phyloP scores from a whole-genome alignment of 306 rosid genomes.

The Trifolium subterraneum region DNA sequence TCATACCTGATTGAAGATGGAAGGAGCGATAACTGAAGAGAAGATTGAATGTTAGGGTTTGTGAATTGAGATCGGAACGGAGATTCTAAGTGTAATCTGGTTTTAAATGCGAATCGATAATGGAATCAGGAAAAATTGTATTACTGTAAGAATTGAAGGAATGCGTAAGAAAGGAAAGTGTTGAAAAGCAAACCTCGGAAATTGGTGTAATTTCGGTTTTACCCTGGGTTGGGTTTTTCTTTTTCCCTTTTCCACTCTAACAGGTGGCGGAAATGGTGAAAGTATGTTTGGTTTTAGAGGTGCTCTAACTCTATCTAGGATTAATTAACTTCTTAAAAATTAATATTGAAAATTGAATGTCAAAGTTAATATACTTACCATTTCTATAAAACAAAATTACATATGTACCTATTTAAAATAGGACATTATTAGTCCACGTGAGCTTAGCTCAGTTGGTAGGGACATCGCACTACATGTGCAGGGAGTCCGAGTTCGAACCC shows the following conservation, averaged over 20 bases:
- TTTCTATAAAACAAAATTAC: no score
- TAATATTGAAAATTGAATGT: no score
- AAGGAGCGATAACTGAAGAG: conserved; percentile 18
- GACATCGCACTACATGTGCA: no score
- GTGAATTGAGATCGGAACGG: conserved; percentile 57
- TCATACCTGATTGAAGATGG: conserved; percentile 58
- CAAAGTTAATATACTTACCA: neutral
- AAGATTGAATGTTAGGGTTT: conserved; percentile 49
- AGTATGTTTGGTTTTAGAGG: neutral
- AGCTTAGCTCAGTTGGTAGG: no score
- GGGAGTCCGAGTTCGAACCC: no score
- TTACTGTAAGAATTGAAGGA: conserved; percentile 27
- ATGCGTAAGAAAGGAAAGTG: conserved; percentile 46
- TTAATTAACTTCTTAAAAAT: neutral
- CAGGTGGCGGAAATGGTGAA: conserved; percentile 1
- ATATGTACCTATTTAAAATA: no score
- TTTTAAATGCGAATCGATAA: conserved; percentile 36
- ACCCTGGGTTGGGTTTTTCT: conserved; percentile 20
- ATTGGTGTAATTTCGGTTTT: conserved; percentile 31
- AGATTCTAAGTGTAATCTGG: conserved; percentile 10
- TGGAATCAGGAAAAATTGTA: neutral
- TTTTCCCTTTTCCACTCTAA: neutral
- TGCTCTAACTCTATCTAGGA: no score
- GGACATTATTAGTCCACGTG: no score
- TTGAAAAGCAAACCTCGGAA: conserved; percentile 32